These are phyloP conservation scores for Apiotrichum siamense DNA, from an alignment of 1,284 basidiomycete species.

Conservation along the genomic window DNA sequence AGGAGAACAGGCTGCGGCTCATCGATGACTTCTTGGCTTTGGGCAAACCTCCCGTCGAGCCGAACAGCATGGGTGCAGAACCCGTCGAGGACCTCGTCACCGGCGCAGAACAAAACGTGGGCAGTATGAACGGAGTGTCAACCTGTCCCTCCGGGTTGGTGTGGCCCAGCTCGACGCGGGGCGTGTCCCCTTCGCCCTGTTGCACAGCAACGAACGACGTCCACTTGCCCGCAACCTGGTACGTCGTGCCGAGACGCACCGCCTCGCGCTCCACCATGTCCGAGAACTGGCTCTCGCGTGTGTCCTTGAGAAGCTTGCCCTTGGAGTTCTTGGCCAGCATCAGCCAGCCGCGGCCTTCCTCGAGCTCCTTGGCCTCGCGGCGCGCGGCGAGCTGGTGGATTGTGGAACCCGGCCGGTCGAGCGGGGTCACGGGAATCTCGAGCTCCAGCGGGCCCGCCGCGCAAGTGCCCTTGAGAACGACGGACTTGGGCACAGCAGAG, in stretches of 20 bases:
- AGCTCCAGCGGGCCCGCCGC: slow-evolving; percentile 45
- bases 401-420: not conserved
- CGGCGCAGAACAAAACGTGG: too few relatives aligned
- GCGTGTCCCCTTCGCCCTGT: slow-evolving; percentile 5
- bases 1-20: too few relatives aligned
- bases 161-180: too few relatives aligned
- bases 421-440: slow-evolving; percentile 44
- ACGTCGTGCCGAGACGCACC: slow-evolving; percentile 49
- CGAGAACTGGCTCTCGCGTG: not conserved
- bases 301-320: not conserved
- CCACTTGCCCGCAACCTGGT: slow-evolving; percentile 53
- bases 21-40: too few relatives aligned
- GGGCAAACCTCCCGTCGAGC: too few relatives aligned
- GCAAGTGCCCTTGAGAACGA: slow-evolving; percentile 44
- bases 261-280: slow-evolving; percentile 36
- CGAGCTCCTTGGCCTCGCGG: slow-evolving; percentile 51
- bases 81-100: too few relatives aligned
- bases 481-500: not conserved
- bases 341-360: slow-evolving; percentile 16
- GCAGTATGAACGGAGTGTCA: too few relatives aligned
- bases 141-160: too few relatives aligned
- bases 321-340: not conserved
- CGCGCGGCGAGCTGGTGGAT: slow-evolving; percentile 57
- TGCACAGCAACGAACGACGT: slow-evolving; percentile 58
- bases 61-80: too few relatives aligned